Percentiles rank a stretch among this genome's conserved stretches.
phyloP scores from a whole-genome alignment of 1,284 basidiomycete genomes.

The Rhodofomes roseus region DNA sequence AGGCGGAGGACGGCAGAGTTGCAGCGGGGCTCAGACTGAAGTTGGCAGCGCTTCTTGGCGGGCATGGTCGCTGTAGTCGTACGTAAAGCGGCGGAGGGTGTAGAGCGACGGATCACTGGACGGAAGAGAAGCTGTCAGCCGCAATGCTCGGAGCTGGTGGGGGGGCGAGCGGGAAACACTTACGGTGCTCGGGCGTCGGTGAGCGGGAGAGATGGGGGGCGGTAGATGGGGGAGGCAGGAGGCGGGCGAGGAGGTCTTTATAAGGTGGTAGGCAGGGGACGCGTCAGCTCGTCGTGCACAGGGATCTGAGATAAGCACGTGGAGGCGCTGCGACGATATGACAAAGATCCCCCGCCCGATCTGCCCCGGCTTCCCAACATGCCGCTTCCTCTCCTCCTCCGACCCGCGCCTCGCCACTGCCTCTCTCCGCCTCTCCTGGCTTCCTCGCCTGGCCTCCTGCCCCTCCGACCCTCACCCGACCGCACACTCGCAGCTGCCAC shows the following conservation, averaged over 20 bases:
- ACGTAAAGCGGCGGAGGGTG: not conserved
- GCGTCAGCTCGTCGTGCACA: slow-evolving; percentile 33
- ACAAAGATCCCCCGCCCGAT: slow-evolving; percentile 23
- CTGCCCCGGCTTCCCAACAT: slow-evolving; percentile 12
- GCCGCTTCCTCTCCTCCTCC: slow-evolving; percentile 9
- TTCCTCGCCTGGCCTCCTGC: not conserved
- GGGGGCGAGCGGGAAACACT: slow-evolving; percentile 2
- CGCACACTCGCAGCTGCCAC: no score
- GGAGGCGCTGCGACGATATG: slow-evolving; percentile 20
- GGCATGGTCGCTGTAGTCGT: slow-evolving; percentile 47
- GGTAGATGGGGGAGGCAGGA: slow-evolving; percentile 11
- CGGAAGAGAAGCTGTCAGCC: slow-evolving; percentile 1
- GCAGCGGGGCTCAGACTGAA: slow-evolving; percentile 65
- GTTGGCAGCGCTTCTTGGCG: slow-evolving; percentile 82
- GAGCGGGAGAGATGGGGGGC: slow-evolving; percentile 12
- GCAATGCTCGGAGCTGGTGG: not conserved
- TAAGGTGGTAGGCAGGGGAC: slow-evolving; percentile 29
- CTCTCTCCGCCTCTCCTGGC: not conserved
- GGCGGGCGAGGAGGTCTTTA: slow-evolving; percentile 19
- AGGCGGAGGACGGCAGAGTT: slow-evolving; percentile 75
- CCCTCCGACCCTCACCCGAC: not conserved
- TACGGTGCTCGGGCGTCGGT: slow-evolving; percentile 11
- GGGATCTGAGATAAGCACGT: slow-evolving; percentile 33
- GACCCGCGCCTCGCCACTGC: slow-evolving; percentile 5
- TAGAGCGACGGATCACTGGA: slow-evolving; percentile 3